A percentile compares a stretch with the other conserved stretches of the same genome.
Conservation (phyloP, 129 eudicot species). For the Escallonia rubra region DNA sequence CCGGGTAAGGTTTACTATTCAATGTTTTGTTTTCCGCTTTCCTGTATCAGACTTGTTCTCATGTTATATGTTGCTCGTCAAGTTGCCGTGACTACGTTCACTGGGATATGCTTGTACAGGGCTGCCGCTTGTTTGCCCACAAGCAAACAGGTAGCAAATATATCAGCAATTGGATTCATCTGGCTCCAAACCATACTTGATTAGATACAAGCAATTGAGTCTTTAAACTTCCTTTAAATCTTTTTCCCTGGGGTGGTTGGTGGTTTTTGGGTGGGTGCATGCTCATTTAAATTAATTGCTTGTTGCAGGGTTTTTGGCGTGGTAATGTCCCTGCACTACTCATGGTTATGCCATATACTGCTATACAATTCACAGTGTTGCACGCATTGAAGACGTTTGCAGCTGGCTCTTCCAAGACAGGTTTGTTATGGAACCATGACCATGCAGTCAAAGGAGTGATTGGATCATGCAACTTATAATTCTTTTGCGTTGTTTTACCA, state of each 20-base stretch:
- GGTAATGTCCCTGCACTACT: constrained; percentile 95
- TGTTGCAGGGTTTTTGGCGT: constrained; percentile 91
- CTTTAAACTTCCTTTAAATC: too few relatives aligned
- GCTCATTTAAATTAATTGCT: neutral
- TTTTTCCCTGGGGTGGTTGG: neutral
- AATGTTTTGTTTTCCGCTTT: neutral
- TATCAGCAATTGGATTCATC: neutral
- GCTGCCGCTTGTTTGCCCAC: neutral
- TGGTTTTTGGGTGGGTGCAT: neutral
- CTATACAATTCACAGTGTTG: constrained; percentile 82
- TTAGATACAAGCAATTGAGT: neutral
- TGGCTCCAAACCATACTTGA: neutral
- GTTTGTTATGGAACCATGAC: constrained; percentile 25
- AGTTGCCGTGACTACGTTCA: too few relatives aligned
- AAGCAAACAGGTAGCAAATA: neutral
- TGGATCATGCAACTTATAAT: neutral
- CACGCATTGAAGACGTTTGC: constrained; percentile 78
- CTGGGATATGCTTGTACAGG: too few relatives aligned
- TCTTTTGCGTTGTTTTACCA: neutral
- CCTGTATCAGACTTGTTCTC: neutral
- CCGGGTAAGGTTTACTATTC: constrained; percentile 33
- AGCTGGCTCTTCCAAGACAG: constrained; percentile 86
- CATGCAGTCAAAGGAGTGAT: neutral
- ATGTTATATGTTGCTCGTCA: neutral
- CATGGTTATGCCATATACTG: constrained; percentile 98